Evolutionary conservation across 306 rosid genomes (phyloP), one percentile per base, ranked within the genome.

Genomic region (Cicer chorassanicum): DNA sequence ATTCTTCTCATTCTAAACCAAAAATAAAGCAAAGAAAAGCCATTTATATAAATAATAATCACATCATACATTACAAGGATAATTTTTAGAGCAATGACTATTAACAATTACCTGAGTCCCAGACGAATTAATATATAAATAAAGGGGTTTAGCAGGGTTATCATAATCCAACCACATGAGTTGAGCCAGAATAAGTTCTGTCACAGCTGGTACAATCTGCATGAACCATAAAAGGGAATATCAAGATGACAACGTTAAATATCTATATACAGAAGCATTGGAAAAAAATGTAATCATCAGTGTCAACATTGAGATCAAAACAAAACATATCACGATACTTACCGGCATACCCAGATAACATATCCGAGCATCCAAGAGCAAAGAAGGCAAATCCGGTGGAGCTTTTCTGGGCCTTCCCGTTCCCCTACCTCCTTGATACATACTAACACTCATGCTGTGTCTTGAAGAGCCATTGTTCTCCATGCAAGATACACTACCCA

Each of bases 101-200:
- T 59, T 54, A 75, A 68, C 14, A 65, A 76, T 72, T 78, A 90
- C 98, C 96, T 89, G 99, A 42, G 96, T 92, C 72, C 99, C 99
- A 46, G 95, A 8, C 11, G 98, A 95, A 80, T 95, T 95, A 68
- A 95, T 92, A 86, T 95, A 95, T 56, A 95, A 65, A 78, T 92
- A 87, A 74, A 95, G 85, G 53, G 98, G 99, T 81, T 95, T 92
- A 12, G 74, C 29, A 71, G 91, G 87, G 83, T 90, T 80, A 68
- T 95, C 97, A 84, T 86, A 92, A 85, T 90, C 97, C 90, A 95
- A 85, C 92, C 92, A 95, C 97, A 95, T 85, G 75, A 95, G 88
- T 61, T 95, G 92, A 70, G 97, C 96, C 82, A 90, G 75, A 80
- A 94, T 77, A 73, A 94, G 98, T 83, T 94, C 99, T n/a, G 99